Percentiles rank a stretch among this genome's conserved stretches.
Evolutionary conservation across 305 asterid species (phyloP).

Genomic region (Fraxinus greggii): DNA sequence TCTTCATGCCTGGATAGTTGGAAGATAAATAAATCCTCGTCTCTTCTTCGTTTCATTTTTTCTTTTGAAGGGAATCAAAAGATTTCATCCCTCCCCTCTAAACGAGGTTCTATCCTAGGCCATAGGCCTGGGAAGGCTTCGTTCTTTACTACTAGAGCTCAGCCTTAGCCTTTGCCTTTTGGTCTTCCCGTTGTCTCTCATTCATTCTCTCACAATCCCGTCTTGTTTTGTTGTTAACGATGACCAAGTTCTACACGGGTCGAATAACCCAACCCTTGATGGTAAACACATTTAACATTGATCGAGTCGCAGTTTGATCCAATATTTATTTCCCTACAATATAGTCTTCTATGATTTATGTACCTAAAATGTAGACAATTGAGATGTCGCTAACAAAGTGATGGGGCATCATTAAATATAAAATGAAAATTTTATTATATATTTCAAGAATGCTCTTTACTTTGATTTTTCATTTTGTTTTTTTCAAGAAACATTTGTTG

Average conservation of each 20-base stretch:
- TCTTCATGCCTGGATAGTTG: not conserved
- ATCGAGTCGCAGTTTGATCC: not conserved
- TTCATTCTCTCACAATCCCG: not conserved
- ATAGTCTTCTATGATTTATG: not conserved
- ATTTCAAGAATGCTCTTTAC: too few relatives aligned
- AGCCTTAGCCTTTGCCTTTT: too few relatives aligned
- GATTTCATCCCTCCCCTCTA: not conserved
- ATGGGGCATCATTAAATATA: not conserved
- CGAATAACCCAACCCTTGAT: not conserved
- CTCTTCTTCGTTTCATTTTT: not conserved
- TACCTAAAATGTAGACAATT: not conserved
- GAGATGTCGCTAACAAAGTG: not conserved
- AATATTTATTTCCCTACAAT: not conserved
- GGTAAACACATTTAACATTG: not conserved
- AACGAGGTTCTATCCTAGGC: not conserved
- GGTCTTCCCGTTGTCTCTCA: not conserved
- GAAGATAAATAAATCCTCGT: not conserved
- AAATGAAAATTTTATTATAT: too few relatives aligned
- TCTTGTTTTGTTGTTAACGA: not conserved
- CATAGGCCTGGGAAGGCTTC: not conserved
- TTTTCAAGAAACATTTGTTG: too few relatives aligned
- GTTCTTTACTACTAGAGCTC: not conserved
- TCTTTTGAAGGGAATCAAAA: not conserved
- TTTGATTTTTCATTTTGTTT: too few relatives aligned
- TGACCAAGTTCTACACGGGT: not conserved